A percentile compares a stretch with the other conserved stretches of the same genome.
phyloP scores from a whole-genome alignment of 164 flowering plant genomes.

The Kalanchoe fedtschenkoi region DNA sequence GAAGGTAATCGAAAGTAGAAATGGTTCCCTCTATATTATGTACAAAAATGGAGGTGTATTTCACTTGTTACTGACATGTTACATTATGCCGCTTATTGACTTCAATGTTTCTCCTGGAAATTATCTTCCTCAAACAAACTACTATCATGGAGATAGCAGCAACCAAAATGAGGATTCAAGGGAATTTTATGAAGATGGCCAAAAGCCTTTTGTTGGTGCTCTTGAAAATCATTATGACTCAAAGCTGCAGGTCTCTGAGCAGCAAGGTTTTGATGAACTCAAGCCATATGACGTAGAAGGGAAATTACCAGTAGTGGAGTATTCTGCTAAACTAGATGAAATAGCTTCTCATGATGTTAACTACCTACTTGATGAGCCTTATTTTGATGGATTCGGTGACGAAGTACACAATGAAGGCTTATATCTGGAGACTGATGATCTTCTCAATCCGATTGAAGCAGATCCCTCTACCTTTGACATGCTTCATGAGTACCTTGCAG shows the following conservation, averaged over 20 bases:
- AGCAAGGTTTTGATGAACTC: conserved; percentile 10
- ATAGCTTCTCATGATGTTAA: neutral
- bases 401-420: neutral
- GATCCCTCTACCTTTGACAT: conserved; percentile 4
- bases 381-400: neutral
- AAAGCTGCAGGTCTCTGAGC: conserved; percentile 11
- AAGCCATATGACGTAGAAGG: conserved; percentile 15
- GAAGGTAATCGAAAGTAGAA: neutral
- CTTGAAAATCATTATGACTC: conserved; percentile 5
- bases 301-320: conserved; percentile 21
- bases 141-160: conserved; percentile 21
- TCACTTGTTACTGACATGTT: neutral
- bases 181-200: conserved; percentile 13
- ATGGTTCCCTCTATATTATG: neutral
- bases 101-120: neutral
- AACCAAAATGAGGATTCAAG: neutral
- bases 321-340: conserved; percentile 9
- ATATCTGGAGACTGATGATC: conserved; percentile 3
- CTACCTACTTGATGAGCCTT: conserved; percentile 1
- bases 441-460: neutral
- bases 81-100: neutral
- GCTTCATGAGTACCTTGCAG: conserved; percentile 5
- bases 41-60: neutral
- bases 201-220: conserved; percentile 16
- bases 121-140: conserved; percentile 15